Evolutionary conservation across 345 rosid species (phyloP).

Genomic region (Gossypium australe): DNA sequence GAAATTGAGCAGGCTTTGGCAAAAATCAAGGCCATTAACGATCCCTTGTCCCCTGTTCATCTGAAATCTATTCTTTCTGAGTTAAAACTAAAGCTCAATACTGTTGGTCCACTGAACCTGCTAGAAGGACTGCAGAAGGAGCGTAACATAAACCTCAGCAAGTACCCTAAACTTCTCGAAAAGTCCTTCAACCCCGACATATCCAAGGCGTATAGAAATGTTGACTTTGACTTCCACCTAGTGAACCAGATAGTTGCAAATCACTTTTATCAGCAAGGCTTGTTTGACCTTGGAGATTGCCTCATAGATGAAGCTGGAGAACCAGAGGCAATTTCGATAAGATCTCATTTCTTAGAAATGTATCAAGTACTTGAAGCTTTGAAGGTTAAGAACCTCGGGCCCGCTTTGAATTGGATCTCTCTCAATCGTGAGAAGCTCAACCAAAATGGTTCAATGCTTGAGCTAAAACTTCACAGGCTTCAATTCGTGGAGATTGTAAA

Average conservation of each 20-base stretch:
- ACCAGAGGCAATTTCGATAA: conserved; percentile 33
- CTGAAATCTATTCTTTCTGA: conserved; percentile 39
- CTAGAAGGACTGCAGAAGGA: conserved; percentile 66
- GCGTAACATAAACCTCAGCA: conserved; percentile 34
- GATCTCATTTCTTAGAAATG: conserved; percentile 54
- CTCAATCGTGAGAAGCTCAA: conserved; percentile 44
- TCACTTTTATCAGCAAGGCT: conserved; percentile 67
- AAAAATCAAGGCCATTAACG: conserved; percentile 28
- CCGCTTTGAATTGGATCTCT: conserved; percentile 72
- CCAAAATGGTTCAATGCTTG: conserved; percentile 46
- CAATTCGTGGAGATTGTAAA: conserved; percentile 60
- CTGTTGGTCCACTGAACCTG: conserved; percentile 37
- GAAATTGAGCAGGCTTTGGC: conserved; percentile 47
- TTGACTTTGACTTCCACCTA: conserved; percentile 48
- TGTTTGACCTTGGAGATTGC: conserved; percentile 79
- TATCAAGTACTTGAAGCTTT: conserved; percentile 52
- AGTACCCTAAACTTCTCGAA: conserved; percentile 57
- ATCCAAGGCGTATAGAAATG: conserved; percentile 57
- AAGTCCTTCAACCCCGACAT: conserved; percentile 57
- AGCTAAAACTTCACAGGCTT: conserved; percentile 48
- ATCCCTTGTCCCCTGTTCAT: conserved; percentile 23
- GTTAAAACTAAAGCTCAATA: conserved; percentile 46
- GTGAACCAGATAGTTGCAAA: conserved; percentile 58
- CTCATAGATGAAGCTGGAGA: conserved; percentile 54
- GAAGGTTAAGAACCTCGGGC: conserved; percentile 44